Conservation (phyloP, 1,139 yeast genomes). For the Ashbya aceris region DNA sequence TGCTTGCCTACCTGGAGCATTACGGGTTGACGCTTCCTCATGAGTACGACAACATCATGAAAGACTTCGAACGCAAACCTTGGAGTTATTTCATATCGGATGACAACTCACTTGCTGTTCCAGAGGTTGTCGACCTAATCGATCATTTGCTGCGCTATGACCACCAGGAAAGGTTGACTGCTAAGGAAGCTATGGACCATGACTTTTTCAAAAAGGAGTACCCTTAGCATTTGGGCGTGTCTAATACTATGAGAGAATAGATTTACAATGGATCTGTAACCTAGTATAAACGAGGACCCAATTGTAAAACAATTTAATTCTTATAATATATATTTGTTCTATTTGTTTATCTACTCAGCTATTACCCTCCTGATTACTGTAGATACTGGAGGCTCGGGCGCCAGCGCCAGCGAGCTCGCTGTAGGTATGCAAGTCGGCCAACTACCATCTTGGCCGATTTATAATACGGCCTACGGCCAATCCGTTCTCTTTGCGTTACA, state of each 20-base stretch:
- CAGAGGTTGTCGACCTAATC: constrained; percentile 56
- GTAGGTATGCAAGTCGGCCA: too few relatives aligned
- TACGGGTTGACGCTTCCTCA: constrained; percentile 52
- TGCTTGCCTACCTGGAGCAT: constrained; percentile 50
- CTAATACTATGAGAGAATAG: too few relatives aligned
- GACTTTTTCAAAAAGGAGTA: constrained; percentile 33
- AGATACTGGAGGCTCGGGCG: too few relatives aligned
- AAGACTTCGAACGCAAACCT: constrained; percentile 56
- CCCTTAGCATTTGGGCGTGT: not conserved
- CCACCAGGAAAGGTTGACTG: constrained; percentile 67
- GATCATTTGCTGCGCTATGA: constrained; percentile 61
- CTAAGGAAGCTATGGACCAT: constrained; percentile 65
- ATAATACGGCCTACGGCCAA: too few relatives aligned
- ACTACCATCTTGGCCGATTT: too few relatives aligned
- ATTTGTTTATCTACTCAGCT: constrained; percentile 20
- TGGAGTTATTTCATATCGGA: constrained; percentile 53
- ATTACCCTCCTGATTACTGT: too few relatives aligned
- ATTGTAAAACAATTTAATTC: not conserved
- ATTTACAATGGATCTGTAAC: too few relatives aligned
- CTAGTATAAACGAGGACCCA: too few relatives aligned
- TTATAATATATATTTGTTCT: not conserved
- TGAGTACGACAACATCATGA: constrained; percentile 61
- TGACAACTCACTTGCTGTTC: constrained; percentile 46
- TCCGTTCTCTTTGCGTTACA: too few relatives aligned
- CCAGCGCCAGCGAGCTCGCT: too few relatives aligned